Conservation (phyloP, 2,329 filamentous ascomycete species). For the Peltaster fructicola region DNA sequence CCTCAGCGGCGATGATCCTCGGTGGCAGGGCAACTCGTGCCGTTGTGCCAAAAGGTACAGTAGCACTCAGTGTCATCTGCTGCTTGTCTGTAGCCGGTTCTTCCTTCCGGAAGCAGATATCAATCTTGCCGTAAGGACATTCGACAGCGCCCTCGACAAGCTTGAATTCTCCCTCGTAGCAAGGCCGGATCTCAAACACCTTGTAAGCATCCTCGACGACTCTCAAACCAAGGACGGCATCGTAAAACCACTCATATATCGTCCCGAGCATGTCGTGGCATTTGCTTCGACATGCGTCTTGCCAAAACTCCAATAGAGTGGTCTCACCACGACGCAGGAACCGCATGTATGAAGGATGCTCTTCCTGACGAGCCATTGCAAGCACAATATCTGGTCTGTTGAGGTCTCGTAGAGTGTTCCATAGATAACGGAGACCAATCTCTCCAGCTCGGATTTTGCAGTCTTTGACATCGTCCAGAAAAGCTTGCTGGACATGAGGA, state of each 20-base stretch:
- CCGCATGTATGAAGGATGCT: slow-evolving; percentile 32
- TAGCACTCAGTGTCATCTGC: slow-evolving; percentile 1
- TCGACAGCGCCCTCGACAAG: slow-evolving; percentile 22
- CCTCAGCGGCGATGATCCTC: too few species aligned
- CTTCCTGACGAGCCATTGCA: slow-evolving; percentile 28
- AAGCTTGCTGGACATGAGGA: slow-evolving; percentile 14
- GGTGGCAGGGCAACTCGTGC: too few species aligned
- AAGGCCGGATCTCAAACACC: slow-evolving; percentile 23
- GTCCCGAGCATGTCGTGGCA: slow-evolving; percentile 32
- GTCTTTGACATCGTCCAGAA: slow-evolving; percentile 14
- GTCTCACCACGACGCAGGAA: slow-evolving; percentile 29
- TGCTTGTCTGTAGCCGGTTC: background rate
- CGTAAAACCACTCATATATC: slow-evolving; percentile 33
- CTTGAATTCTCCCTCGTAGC: slow-evolving; percentile 24
- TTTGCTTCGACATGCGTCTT: slow-evolving; percentile 26
- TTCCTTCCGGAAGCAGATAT: slow-evolving; percentile 5
- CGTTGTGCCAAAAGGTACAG: too few species aligned
- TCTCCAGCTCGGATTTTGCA: slow-evolving; percentile 24
- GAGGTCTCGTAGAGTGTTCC: slow-evolving; percentile 24
- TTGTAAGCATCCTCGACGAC: slow-evolving; percentile 23
- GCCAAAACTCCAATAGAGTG: slow-evolving; percentile 28
- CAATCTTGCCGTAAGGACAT: slow-evolving; percentile 23
- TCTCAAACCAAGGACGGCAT: slow-evolving; percentile 23
- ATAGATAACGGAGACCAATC: slow-evolving; percentile 26
- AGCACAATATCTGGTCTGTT: slow-evolving; percentile 25